phyloP scores from a whole-genome alignment of 129 eudicot species.

The Flaveria ramosissima region DNA sequence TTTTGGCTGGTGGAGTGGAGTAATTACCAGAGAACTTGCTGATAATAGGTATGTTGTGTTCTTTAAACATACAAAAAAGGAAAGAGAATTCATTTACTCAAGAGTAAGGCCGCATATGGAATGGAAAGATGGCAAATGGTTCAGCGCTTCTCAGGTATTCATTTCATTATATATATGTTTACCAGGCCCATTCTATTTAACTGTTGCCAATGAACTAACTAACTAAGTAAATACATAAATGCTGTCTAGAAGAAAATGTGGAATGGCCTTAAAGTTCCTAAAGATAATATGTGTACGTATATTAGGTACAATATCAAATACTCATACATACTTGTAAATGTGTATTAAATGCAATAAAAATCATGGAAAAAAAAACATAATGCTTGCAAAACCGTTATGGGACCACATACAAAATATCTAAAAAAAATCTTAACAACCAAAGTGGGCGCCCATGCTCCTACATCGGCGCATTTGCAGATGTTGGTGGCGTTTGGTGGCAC shows the following conservation, averaged over 20 bases:
- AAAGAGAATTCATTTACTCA: constrained; percentile 47
- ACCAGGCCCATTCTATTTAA: background rate
- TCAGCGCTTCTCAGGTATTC: constrained; percentile 73
- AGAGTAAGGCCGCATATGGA: constrained; percentile 75
- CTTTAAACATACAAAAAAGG: constrained; percentile 52
- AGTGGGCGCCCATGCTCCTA: too few relatives aligned
- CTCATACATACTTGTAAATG: background rate
- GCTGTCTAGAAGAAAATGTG: constrained; percentile 4
- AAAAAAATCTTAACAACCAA: too few relatives aligned
- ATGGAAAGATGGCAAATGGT: constrained; percentile 90
- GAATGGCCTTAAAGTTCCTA: background rate
- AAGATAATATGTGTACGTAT: background rate
- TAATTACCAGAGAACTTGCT: constrained; percentile 65
- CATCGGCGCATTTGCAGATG: too few relatives aligned
- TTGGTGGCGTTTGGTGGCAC: too few relatives aligned
- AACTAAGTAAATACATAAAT: background rate
- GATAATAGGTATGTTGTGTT: constrained; percentile 65
- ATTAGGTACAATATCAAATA: background rate
- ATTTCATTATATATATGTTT: constrained; percentile 8
- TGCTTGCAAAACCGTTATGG: too few relatives aligned
- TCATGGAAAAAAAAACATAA: too few relatives aligned
- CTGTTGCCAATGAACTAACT: background rate
- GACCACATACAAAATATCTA: too few relatives aligned
- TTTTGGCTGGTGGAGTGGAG: constrained; percentile 84
- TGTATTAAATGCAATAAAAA: background rate